Conservation (phyloP, 1,284 basidiomycete genomes). For the Ustilago lituana region DNA sequence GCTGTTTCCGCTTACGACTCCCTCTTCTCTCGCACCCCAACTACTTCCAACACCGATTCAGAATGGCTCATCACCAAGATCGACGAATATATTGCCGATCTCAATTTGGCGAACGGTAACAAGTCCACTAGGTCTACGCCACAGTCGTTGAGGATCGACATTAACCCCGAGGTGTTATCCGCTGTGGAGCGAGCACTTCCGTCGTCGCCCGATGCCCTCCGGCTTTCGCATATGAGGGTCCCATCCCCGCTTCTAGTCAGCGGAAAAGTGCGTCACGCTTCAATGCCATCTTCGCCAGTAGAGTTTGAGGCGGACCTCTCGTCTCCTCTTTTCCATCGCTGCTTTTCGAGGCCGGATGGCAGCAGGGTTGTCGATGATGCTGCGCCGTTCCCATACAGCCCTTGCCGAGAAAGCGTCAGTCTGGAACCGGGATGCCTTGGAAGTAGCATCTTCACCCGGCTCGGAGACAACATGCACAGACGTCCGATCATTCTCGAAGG, state of each 20-base stretch:
- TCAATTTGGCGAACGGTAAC: not conserved
- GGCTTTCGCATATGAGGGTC: not conserved
- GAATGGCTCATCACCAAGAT: conserved; percentile 34
- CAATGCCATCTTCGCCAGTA: not conserved
- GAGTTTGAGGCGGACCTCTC: not conserved
- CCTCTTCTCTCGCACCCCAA: too few relatives aligned
- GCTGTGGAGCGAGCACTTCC: conserved; percentile 6
- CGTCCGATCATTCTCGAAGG: not conserved
- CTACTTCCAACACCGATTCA: not conserved
- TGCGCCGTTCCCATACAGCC: conserved; percentile 43
- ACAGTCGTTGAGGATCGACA: conserved; percentile 6
- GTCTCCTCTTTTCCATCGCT: conserved; percentile 20
- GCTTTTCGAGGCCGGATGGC: not conserved
- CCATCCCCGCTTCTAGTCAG: not conserved
- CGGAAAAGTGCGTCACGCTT: not conserved
- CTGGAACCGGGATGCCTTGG: not conserved
- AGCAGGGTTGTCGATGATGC: conserved; percentile 8
- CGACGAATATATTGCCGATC: conserved; percentile 35
- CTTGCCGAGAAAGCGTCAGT: conserved; percentile 9
- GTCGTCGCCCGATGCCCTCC: conserved; percentile 1
- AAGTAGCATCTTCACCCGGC: not conserved
- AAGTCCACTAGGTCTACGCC: not conserved
- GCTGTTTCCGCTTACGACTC: not conserved
- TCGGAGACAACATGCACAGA: not conserved
- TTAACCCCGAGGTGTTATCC: not conserved